A percentile compares a stretch with the other conserved stretches of the same genome.
phyloP scores from a whole-genome alignment of 1,139 yeast genomes.

The Pichia sp. region DNA sequence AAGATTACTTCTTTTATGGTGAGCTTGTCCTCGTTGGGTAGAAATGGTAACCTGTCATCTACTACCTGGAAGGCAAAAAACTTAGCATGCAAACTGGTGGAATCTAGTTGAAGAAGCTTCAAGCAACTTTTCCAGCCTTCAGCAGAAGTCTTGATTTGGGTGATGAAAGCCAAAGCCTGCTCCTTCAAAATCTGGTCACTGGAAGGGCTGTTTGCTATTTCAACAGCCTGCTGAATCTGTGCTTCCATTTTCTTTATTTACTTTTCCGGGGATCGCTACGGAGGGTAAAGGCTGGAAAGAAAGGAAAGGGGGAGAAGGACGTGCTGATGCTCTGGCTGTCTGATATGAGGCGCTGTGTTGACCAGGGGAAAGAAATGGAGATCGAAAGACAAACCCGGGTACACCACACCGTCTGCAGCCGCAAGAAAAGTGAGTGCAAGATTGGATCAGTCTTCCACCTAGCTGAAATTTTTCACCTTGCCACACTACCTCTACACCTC shows the following conservation, averaged over 20 bases:
- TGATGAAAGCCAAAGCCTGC: conserved; percentile 81
- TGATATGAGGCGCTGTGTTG: background rate
- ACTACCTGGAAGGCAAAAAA: conserved; percentile 83
- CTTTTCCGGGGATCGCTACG: background rate
- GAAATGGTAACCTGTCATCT: conserved; percentile 53
- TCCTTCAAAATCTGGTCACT: conserved; percentile 64
- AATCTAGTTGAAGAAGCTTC: conserved; percentile 42
- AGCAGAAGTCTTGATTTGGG: conserved; percentile 66
- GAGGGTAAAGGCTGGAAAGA: background rate
- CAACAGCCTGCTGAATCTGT: conserved; percentile 91
- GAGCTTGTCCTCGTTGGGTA: conserved; percentile 45
- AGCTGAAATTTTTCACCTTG: background rate
- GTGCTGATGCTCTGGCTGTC: background rate
- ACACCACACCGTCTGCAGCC: background rate
- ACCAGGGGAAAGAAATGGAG: too few species aligned
- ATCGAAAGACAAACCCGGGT: background rate
- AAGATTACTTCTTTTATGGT: conserved; percentile 41
- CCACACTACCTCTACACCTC: background rate
- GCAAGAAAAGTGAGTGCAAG: background rate
- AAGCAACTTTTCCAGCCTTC: conserved; percentile 81
- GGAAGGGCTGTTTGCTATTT: conserved; percentile 71
- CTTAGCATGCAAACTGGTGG: conserved; percentile 45
- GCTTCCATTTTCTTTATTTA: conserved; percentile 50
- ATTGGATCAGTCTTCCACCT: background rate
- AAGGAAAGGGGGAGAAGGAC: background rate